Conservation (phyloP, 2,329 filamentous ascomycete genomes). For the Thermothelomyces thermophilus region DNA sequence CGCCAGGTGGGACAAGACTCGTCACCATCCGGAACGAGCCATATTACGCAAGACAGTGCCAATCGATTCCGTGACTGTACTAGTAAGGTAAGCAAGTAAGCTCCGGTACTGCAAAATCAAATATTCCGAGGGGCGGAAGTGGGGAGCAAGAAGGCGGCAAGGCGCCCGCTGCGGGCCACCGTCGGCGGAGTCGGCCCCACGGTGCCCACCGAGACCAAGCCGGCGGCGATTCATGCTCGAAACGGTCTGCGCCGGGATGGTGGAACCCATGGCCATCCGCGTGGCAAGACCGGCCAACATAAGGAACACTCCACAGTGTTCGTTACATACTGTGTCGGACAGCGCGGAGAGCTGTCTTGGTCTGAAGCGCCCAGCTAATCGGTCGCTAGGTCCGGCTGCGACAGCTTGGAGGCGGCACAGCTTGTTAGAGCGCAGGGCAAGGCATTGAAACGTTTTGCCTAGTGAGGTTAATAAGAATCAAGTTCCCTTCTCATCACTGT, state of each 20-base stretch:
- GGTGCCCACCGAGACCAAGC: not conserved
- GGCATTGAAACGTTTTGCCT: too few species aligned
- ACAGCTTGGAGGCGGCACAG: too few species aligned
- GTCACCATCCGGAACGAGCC: not conserved
- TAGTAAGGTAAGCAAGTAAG: too few species aligned
- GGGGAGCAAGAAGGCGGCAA: not conserved
- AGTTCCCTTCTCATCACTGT: too few species aligned
- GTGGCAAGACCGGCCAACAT: not conserved
- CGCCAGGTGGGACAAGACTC: not conserved
- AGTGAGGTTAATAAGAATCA: too few species aligned
- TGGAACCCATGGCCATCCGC: too few species aligned
- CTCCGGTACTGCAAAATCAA: not conserved
- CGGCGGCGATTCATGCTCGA: conserved; percentile 7
- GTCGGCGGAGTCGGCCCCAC: not conserved
- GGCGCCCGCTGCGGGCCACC: not conserved
- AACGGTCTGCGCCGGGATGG: not conserved
- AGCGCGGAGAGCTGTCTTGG: too few species aligned
- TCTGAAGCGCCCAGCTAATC: too few species aligned
- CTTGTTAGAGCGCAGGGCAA: too few species aligned
- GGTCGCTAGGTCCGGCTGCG: too few species aligned
- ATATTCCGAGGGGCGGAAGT: not conserved
- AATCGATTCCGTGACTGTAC: not conserved
- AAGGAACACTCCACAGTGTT: too few species aligned
- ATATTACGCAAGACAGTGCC: not conserved
- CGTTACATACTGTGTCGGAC: too few species aligned